These are phyloP conservation scores for Globisporangium spiculum DNA, from an alignment of 352 stramenopile species.

Conservation along the genomic window DNA sequence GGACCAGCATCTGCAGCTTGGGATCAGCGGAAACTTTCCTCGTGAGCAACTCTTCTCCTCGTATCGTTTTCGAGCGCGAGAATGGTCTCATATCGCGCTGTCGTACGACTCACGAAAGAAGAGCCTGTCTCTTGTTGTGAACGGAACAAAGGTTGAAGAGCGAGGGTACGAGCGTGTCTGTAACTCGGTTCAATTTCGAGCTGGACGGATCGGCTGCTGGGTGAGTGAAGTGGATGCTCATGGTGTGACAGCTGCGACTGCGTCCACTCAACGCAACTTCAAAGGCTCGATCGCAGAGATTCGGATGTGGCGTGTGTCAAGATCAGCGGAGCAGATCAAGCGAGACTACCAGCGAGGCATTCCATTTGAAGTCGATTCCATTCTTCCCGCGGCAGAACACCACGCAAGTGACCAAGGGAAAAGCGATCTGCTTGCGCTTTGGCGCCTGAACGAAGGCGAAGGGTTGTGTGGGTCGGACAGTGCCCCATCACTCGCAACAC, in stretches of 20 bases:
- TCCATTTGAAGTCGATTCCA: constrained; percentile 29
- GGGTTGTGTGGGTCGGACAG: constrained; percentile 58
- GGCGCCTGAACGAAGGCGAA: constrained; percentile 78
- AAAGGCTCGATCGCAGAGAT: constrained; percentile 76
- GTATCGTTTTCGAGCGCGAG: constrained; percentile 48
- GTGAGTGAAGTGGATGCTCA: constrained; percentile 48
- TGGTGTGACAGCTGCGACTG: constrained; percentile 26
- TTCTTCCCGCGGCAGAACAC: not conserved
- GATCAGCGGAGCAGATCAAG: constrained; percentile 40
- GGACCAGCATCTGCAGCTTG: constrained; percentile 58
- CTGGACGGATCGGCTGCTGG: constrained; percentile 70
- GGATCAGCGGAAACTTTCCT: constrained; percentile 69
- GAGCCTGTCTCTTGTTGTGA: constrained; percentile 47
- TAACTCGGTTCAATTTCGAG: constrained; percentile 44
- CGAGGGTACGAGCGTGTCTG: constrained; percentile 44
- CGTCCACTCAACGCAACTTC: constrained; percentile 52
- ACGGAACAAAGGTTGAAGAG: constrained; percentile 37
- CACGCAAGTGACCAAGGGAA: constrained; percentile 13
- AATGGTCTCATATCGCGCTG: constrained; percentile 71
- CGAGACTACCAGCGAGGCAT: constrained; percentile 66
- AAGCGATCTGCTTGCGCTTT: constrained; percentile 44
- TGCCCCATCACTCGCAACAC: constrained; percentile 9
- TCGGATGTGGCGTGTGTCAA: constrained; percentile 58
- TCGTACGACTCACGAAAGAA: constrained; percentile 36
- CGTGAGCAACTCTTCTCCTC: constrained; percentile 66